Percentiles rank a stretch among this genome's conserved stretches.
phyloP scores from a whole-genome alignment of 164 flowering plant genomes.

The Aristolochia californica region DNA sequence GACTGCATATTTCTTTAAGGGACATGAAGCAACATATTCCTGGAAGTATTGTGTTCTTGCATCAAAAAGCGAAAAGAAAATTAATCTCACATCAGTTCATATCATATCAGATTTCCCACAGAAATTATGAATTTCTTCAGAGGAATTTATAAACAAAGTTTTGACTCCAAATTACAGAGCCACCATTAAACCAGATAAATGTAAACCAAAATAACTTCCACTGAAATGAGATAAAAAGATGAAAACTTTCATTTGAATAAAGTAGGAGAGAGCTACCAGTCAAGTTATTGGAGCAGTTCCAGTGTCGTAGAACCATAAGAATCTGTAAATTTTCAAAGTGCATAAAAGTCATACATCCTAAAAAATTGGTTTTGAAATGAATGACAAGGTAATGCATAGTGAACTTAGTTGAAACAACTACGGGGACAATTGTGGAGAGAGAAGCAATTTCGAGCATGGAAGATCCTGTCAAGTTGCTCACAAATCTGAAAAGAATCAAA shows the following conservation, averaged over 20 bases:
- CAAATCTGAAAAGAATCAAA: conserved; percentile 42
- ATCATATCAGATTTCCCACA: too few relatives aligned
- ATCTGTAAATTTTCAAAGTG: conserved; percentile 20
- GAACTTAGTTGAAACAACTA: conserved; percentile 10
- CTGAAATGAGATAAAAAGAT: not conserved
- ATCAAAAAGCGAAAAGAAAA: too few relatives aligned
- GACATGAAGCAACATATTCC: too few relatives aligned
- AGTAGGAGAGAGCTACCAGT: conserved; percentile 19
- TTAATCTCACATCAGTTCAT: too few relatives aligned
- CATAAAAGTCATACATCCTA: not conserved
- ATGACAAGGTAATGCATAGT: not conserved
- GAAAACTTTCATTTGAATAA: not conserved
- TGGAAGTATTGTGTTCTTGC: too few relatives aligned
- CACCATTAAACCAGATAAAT: too few relatives aligned
- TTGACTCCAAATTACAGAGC: too few relatives aligned
- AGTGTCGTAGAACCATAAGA: conserved; percentile 44
- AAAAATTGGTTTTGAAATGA: not conserved
- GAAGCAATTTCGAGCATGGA: conserved; percentile 62
- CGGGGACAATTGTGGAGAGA: conserved; percentile 44
- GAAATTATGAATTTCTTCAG: too few relatives aligned
- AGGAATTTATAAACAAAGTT: too few relatives aligned
- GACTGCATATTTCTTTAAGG: too few relatives aligned
- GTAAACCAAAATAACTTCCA: too few relatives aligned
- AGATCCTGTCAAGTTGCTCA: conserved; percentile 81
- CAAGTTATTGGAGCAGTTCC: conserved; percentile 14